Evolutionary conservation across 805 yeast genomes (phyloP).

Genomic region (Teunomyces pallodes): DNA sequence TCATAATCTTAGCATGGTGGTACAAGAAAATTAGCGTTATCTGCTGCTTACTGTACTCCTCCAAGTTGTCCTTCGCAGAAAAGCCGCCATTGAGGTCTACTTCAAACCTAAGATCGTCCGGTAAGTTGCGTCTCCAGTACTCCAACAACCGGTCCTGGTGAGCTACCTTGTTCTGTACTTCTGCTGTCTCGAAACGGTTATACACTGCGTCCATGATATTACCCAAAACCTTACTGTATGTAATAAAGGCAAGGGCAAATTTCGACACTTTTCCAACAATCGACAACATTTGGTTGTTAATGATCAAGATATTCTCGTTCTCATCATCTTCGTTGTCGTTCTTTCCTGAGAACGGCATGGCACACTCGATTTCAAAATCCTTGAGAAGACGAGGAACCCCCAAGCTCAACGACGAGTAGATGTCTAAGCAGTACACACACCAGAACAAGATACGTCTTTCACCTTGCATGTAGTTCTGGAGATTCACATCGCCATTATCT

Average conservation of each 20-base stretch:
- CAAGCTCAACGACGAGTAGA: slow-evolving; percentile 67
- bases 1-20: slow-evolving; percentile 42
- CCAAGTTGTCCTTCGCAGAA: slow-evolving; percentile 30
- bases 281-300: slow-evolving; percentile 56
- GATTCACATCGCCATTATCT: slow-evolving; percentile 23
- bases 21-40: slow-evolving; percentile 49
- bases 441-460: slow-evolving; percentile 81
- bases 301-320: slow-evolving; percentile 55
- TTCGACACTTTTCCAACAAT: slow-evolving; percentile 70
- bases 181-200: slow-evolving; percentile 47
- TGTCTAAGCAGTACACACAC: slow-evolving; percentile 77
- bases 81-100: slow-evolving; percentile 62
- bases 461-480: slow-evolving; percentile 71
- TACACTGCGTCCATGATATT: slow-evolving; percentile 68
- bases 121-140: slow-evolving; percentile 73
- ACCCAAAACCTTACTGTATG: slow-evolving; percentile 72
- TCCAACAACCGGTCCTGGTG: slow-evolving; percentile 66
- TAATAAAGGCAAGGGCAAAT: slow-evolving; percentile 61
- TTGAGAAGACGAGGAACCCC: slow-evolving; percentile 82
- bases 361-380: slow-evolving; percentile 84
- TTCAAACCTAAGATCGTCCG: slow-evolving; percentile 58
- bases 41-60: slow-evolving; percentile 41
- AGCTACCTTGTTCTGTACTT: slow-evolving; percentile 26
- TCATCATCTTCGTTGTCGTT: slow-evolving; percentile 40
- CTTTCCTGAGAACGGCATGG: slow-evolving; percentile 62